These are phyloP conservation scores for Erigeron philadelphicus DNA, from an alignment of 140 eudicot species.

Conservation along the genomic window DNA sequence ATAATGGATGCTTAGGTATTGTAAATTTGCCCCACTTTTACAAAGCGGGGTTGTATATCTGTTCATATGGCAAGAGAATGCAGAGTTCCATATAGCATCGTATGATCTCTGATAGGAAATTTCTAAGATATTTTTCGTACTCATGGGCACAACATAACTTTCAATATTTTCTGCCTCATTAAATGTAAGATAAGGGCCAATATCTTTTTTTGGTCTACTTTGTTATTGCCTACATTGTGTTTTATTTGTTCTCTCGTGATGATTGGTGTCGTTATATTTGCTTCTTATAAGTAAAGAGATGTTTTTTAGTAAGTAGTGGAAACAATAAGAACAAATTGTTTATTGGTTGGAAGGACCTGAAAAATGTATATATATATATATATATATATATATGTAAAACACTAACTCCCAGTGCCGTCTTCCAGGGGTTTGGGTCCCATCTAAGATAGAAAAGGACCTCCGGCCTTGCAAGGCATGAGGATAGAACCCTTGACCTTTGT, in stretches of 20 bases:
- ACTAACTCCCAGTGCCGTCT: too few relatives aligned
- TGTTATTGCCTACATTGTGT: background rate
- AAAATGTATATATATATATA: background rate
- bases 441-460: too few relatives aligned
- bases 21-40: background rate
- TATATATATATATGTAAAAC: too few relatives aligned
- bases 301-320: background rate
- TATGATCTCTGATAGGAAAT: background rate
- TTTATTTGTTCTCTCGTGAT: background rate
- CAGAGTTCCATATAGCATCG: background rate
- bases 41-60: background rate
- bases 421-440: too few relatives aligned
- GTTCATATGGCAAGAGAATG: background rate
- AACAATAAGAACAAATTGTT: background rate
- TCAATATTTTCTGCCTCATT: background rate
- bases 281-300: background rate
- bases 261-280: background rate
- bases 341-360: background rate
- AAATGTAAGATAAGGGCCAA: background rate
- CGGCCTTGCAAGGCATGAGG: too few relatives aligned
- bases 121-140: background rate
- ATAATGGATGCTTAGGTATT: background rate
- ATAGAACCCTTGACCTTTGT: too few relatives aligned
- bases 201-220: background rate
- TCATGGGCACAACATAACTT: background rate